phyloP scores from a whole-genome alignment of 805 yeast species.

The Teunomyces barrocoloradensis region DNA sequence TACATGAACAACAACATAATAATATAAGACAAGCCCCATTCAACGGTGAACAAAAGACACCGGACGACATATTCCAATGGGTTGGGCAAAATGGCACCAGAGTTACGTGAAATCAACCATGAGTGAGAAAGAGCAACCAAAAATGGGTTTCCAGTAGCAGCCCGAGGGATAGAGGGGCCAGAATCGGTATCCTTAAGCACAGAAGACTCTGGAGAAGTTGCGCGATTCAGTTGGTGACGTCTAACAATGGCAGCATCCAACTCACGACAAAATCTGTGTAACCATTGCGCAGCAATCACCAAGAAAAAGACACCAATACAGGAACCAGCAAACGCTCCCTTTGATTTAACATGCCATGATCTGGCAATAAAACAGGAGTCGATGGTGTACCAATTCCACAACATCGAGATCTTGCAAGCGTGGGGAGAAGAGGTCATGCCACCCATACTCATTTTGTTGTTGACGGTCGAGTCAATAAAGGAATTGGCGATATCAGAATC shows the following conservation, averaged over 20 bases:
- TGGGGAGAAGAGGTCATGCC: conserved; percentile 7
- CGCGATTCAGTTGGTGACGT: conserved; percentile 3
- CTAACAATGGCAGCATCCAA: conserved; percentile 41
- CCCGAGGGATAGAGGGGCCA: neutral
- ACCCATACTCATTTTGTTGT: conserved; percentile 6
- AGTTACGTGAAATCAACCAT: conserved; percentile 29
- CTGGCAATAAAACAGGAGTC: conserved; percentile 62
- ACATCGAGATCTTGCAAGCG: conserved; percentile 46
- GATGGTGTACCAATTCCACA: conserved; percentile 73
- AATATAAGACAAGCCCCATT: conserved; percentile 63
- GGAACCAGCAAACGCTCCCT: conserved; percentile 68
- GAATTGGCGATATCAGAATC: neutral
- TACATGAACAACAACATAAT: conserved; percentile 75
- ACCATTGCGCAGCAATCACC: conserved; percentile 56
- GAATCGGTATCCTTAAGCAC: neutral
- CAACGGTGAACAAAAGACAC: conserved; percentile 49
- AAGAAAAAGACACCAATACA: conserved; percentile 66
- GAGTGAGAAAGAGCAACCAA: conserved; percentile 28
- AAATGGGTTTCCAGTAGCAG: conserved; percentile 15
- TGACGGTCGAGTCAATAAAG: conserved; percentile 1
- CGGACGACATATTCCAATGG: conserved; percentile 52
- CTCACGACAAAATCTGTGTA: conserved; percentile 54
- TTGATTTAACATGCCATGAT: conserved; percentile 60
- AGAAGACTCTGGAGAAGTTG: neutral
- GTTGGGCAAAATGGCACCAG: conserved; percentile 33